Base-by-base conservation (phyloP, 2,329 filamentous ascomycete genomes). In the Venturia aucupariae region DNA sequence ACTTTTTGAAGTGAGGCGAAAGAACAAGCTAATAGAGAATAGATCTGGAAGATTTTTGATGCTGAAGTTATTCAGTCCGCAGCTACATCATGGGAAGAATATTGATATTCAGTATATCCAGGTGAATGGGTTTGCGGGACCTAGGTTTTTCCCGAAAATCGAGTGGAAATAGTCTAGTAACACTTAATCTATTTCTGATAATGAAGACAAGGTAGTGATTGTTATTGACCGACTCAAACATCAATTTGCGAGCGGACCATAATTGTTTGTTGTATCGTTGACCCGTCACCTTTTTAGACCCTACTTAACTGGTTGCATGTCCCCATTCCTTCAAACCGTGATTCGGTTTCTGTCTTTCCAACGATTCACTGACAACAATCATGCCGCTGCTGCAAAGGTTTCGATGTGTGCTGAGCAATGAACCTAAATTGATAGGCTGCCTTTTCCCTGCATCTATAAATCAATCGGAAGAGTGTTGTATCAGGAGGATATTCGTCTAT, bases 71-170 rank as follows among this genome's bases (percentile, higher is more conserved):
- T 97, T 91, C 90, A 92, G 87, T 70, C 89, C 89, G 1, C 84
- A 85, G 66, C 83, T 85, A 32, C 85, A 87, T 60, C 81, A 84
- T 39, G 64, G 60, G 24, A n/a, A 38, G 4, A 96, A 95, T 70
- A 95, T 97, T 68, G 92, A 96, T 72, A 91, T 97, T 46, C 89
- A 96, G 74, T 90, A 88, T 57, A 87, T 97, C 30, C 83, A 92
- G 65, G 89, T 87, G 1, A 87, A 89, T 71, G 93, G 93, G 0
- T 97, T 87, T 75, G 90, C 90, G 0, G 93, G 93, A 4, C 89
- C 90, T 11, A 84, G 92, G 66, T 96, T 87, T 74, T 94, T 95
- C 71, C 90, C 90, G 8, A 51, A 32, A n/a, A 27, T 64, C 5
- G 63, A 64, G 55, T 38, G 51, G 42, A 62, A 35, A 60, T 65